phyloP scores from a whole-genome alignment of 176 grass and related monocot species.

The Oryza meridionalis region DNA sequence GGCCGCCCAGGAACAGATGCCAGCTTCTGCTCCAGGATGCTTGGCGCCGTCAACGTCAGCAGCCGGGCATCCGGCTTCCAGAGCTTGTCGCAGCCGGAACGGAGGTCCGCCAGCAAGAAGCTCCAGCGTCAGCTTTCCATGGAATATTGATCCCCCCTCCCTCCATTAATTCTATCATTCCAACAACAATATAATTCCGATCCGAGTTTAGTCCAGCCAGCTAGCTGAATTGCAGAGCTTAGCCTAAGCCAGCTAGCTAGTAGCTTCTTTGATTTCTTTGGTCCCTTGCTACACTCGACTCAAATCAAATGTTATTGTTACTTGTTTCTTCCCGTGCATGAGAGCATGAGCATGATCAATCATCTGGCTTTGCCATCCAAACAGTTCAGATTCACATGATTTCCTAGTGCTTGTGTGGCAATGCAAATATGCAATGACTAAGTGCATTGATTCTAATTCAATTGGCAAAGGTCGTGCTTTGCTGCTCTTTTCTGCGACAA shows the following conservation, averaged over 20 bases:
- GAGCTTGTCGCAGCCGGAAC: conserved; percentile 51
- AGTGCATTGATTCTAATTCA: too few relatives aligned
- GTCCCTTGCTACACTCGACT: not conserved
- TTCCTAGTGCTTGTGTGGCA: too few relatives aligned
- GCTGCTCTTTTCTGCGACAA: too few relatives aligned
- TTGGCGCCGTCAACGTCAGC: not conserved
- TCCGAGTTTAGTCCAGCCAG: not conserved
- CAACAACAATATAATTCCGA: not conserved
- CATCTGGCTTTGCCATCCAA: not conserved
- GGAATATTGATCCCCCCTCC: conserved; percentile 10
- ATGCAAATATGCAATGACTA: too few relatives aligned
- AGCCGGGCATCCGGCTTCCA: conserved; percentile 45
- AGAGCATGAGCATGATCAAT: too few relatives aligned
- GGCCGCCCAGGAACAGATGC: not conserved
- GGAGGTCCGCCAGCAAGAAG: conserved; percentile 45
- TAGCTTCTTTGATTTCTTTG: not conserved
- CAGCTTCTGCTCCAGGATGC: conserved; percentile 26
- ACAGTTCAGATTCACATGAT: too few relatives aligned
- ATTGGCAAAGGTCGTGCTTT: too few relatives aligned
- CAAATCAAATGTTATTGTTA: not conserved
- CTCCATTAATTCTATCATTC: not conserved
- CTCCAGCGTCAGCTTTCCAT: conserved; percentile 48
- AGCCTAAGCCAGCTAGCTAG: not conserved
- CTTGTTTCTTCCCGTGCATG: not conserved
- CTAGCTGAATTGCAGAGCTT: not conserved